Conservation (phyloP, 164 flowering plant genomes). For the Dillenia turbinata region DNA sequence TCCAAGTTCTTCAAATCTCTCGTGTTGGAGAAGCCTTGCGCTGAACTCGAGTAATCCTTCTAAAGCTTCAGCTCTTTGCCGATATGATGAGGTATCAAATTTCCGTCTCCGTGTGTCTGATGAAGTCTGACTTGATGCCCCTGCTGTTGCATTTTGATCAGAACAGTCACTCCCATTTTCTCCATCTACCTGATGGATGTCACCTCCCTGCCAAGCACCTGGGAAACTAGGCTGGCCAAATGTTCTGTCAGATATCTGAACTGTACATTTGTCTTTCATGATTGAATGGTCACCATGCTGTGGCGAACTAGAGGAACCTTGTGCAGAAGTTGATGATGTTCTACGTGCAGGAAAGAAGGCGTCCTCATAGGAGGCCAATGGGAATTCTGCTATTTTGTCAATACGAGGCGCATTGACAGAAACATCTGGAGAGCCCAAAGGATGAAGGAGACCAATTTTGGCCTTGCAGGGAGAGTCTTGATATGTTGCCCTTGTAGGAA, state of each 20-base stretch:
- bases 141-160: constrained; percentile 52
- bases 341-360: constrained; percentile 36
- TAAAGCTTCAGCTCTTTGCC: constrained; percentile 93
- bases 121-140: constrained; percentile 50
- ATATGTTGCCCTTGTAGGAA: constrained; percentile 33
- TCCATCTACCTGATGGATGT: constrained; percentile 21
- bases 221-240: constrained; percentile 24
- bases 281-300: constrained; percentile 46
- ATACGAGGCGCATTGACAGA: constrained; percentile 87
- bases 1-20: constrained; percentile 81
- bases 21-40: constrained; percentile 80
- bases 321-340: constrained; percentile 41
- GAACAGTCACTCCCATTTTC: constrained; percentile 55
- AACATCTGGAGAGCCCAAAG: constrained; percentile 73
- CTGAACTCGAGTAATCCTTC: constrained; percentile 97
- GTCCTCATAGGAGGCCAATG: constrained; percentile 66
- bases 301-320: constrained; percentile 51
- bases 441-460: constrained; percentile 36
- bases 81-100: constrained; percentile 83
- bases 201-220: constrained; percentile 39
- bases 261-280: constrained; percentile 75
- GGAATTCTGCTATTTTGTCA: constrained; percentile 86
- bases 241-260: constrained; percentile 38
- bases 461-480: constrained; percentile 33
- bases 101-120: constrained; percentile 42